phyloP scores from a whole-genome alignment of 2,329 filamentous ascomycete genomes.

The Sporothrix mexicana region DNA sequence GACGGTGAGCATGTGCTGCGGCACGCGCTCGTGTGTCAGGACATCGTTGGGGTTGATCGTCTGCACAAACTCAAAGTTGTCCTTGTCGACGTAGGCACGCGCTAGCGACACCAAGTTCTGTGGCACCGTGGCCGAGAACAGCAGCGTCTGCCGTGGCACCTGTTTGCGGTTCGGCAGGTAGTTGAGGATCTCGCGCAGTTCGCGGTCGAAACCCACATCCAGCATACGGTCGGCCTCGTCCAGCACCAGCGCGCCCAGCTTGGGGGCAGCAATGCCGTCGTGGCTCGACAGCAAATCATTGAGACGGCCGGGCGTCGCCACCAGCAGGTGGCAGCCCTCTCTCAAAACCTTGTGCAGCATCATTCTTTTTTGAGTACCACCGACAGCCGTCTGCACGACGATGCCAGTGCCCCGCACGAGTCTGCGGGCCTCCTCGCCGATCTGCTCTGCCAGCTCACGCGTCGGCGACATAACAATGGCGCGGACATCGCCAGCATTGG shows the following conservation, averaged over 20 bases:
- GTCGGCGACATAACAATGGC: conserved; percentile 79
- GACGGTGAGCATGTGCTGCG: conserved; percentile 75
- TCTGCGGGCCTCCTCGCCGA: conserved; percentile 76
- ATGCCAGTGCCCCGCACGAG: conserved; percentile 70
- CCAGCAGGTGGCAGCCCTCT: conserved; percentile 84
- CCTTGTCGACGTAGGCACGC: conserved; percentile 74
- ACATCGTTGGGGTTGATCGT: conserved; percentile 83
- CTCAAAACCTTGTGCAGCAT: conserved; percentile 72
- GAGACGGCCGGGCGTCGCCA: conserved; percentile 89
- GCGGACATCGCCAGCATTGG: conserved; percentile 64
- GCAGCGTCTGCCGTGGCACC: conserved; percentile 82
- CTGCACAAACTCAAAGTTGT: conserved; percentile 85
- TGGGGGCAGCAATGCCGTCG: conserved; percentile 71
- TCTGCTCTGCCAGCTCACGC: conserved; percentile 80
- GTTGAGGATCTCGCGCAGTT: conserved; percentile 65
- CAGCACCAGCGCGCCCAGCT: conserved; percentile 85
- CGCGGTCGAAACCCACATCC: conserved; percentile 82
- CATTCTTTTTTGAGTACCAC: conserved; percentile 77
- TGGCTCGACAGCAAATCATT: conserved; percentile 75
- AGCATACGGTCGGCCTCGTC: conserved; percentile 99
- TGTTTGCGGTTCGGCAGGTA: conserved; percentile 66
- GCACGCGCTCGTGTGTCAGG: conserved; percentile 83
- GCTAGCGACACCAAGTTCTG: conserved; percentile 81
- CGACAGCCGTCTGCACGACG: conserved; percentile 77
- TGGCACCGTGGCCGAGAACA: conserved; percentile 95